phyloP scores from a whole-genome alignment of 306 rosid species.

The Quercus wislizeni region DNA sequence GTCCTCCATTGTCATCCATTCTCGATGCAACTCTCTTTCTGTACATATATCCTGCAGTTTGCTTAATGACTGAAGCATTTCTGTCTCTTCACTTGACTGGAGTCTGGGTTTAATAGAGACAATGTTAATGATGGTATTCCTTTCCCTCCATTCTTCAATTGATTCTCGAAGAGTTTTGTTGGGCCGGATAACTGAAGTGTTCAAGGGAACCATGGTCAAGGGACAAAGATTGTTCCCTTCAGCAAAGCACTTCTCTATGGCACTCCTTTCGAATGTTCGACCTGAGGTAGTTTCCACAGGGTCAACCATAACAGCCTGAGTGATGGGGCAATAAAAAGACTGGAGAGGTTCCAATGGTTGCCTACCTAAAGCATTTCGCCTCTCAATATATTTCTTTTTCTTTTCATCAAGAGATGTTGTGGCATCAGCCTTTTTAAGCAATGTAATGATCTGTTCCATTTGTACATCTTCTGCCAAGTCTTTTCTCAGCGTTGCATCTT shows the following conservation, averaged over 20 bases:
- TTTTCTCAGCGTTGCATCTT: slow-evolving; percentile 30
- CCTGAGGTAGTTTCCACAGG: slow-evolving; percentile 71
- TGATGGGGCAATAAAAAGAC: slow-evolving; percentile 52
- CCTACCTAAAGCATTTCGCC: slow-evolving; percentile 47
- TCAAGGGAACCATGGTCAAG: slow-evolving; percentile 45
- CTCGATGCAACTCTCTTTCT: slow-evolving; percentile 52
- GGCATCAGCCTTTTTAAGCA: slow-evolving; percentile 46
- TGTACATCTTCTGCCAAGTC: slow-evolving; percentile 39
- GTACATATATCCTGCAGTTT: slow-evolving; percentile 40
- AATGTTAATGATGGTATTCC: slow-evolving; percentile 55
- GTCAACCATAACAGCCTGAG: slow-evolving; percentile 61
- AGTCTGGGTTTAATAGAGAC: slow-evolving; percentile 42
- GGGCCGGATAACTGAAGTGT: slow-evolving; percentile 45
- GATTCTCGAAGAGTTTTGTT: slow-evolving; percentile 61
- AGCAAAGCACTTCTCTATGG: slow-evolving; percentile 58
- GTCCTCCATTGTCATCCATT: slow-evolving; percentile 62
- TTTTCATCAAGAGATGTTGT: slow-evolving; percentile 39
- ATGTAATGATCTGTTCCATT: slow-evolving; percentile 42
- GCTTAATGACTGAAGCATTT: slow-evolving; percentile 34
- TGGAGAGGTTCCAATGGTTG: slow-evolving; percentile 39
- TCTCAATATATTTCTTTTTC: slow-evolving; percentile 39
- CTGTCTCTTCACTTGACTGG: slow-evolving; percentile 40
- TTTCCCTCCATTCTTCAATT: slow-evolving; percentile 71
- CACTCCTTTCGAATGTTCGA: slow-evolving; percentile 64
- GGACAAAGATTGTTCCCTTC: slow-evolving; percentile 64